A percentile compares a stretch with the other conserved stretches of the same genome.
These are phyloP conservation scores for Zygosaccharomyces kombuchaensis DNA, from an alignment of 805 yeast species.

Conservation along the genomic window DNA sequence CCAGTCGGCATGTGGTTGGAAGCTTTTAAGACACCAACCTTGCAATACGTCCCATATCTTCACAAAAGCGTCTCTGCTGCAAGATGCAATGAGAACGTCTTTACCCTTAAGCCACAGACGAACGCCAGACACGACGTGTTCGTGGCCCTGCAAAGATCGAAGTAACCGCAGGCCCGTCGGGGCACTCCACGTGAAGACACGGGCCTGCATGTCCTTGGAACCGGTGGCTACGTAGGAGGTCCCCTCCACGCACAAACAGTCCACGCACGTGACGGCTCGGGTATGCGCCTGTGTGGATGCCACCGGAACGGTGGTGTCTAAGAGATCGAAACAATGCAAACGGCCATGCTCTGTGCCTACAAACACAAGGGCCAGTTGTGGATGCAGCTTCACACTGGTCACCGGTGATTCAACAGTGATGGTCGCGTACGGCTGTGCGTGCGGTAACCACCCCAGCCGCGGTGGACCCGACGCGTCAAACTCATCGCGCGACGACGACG, in stretches of 20 bases:
- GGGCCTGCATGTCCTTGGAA: constrained; percentile 51
- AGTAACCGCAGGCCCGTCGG: constrained; percentile 44
- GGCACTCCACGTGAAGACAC: constrained; percentile 40
- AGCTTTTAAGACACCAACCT: constrained; percentile 63
- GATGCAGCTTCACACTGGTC: constrained; percentile 67
- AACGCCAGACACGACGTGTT: constrained; percentile 72
- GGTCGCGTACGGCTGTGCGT: constrained; percentile 40
- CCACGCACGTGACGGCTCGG: constrained; percentile 46
- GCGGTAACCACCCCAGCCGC: constrained; percentile 58
- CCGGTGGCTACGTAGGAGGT: constrained; percentile 41
- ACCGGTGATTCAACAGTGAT: constrained; percentile 59
- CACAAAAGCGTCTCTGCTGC: constrained; percentile 59
- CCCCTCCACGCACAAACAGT: constrained; percentile 11
- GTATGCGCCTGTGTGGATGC: constrained; percentile 71
- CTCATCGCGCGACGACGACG: not conserved
- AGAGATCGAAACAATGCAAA: constrained; percentile 64
- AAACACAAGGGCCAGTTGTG: constrained; percentile 58
- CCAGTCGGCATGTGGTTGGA: constrained; percentile 87
- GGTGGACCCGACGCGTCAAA: constrained; percentile 5
- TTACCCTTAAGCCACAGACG: constrained; percentile 43
- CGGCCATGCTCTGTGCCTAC: constrained; percentile 71
- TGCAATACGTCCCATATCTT: constrained; percentile 62
- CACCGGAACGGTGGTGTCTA: constrained; percentile 58
- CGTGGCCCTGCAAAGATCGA: constrained; percentile 76
- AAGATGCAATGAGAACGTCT: constrained; percentile 50